Evolutionary conservation across 306 rosid genomes (phyloP).

Genomic region (Lathyrus aphaca): DNA sequence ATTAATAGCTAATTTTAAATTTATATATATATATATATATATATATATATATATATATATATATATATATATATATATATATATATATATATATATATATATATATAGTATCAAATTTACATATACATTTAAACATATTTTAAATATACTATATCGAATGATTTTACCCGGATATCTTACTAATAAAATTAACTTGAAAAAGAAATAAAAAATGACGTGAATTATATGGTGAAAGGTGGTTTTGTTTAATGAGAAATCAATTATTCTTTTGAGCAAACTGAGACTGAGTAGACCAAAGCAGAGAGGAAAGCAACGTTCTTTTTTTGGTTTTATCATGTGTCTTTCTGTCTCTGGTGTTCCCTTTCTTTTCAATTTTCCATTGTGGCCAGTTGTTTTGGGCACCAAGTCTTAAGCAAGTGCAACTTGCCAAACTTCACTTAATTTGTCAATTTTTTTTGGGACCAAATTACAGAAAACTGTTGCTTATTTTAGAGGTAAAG

Average conservation of each 20-base stretch:
- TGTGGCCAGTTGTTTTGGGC: constrained; percentile 27
- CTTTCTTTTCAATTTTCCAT: constrained; percentile 17
- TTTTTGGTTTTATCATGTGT: constrained; percentile 11
- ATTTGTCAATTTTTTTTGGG: constrained; percentile 45
- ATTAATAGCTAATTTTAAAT: no score
- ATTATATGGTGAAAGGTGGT: background rate
- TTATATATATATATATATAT: no score
- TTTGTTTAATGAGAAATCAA: background rate
- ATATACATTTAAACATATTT: no score
- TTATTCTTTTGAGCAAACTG: background rate
- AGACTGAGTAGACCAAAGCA: background rate
- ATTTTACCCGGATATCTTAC: no score
- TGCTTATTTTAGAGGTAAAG: background rate
- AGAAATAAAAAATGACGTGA: background rate
- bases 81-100: no score
- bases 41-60: no score
- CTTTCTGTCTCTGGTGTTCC: background rate
- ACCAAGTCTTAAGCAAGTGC: constrained; percentile 2
- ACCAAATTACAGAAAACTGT: constrained; percentile 13
- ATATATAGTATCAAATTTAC: no score
- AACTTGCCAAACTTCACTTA: constrained; percentile 43
- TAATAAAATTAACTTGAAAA: no score
- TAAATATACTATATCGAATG: no score
- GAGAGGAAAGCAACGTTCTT: constrained; percentile 21
- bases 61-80: no score